Evolutionary conservation across 495 filamentous ascomycete species (phyloP).

Genomic region (Penicillium steckii): DNA sequence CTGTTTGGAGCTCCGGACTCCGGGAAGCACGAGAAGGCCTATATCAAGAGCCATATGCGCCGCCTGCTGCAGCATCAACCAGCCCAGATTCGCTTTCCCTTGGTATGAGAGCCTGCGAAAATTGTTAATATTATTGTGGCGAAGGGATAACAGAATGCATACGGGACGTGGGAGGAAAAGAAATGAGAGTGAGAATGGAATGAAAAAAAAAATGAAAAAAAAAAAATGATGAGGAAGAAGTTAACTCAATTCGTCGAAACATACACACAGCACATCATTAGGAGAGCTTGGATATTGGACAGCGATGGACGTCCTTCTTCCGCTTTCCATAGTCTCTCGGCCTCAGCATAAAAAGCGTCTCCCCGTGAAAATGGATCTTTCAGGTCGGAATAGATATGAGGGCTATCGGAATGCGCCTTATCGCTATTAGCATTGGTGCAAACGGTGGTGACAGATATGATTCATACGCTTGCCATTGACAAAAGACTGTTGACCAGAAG

Average conservation of each 20-base stretch:
- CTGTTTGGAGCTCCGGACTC: constrained; percentile 3
- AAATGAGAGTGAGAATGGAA: too few species aligned
- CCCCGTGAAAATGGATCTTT: constrained; percentile 31
- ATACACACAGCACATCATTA: constrained; percentile 38
- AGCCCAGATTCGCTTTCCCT: constrained; percentile 30
- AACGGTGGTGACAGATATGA: neutral
- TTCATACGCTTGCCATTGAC: constrained; percentile 40
- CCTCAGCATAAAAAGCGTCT: constrained; percentile 31
- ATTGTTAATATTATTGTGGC: constrained; percentile 11
- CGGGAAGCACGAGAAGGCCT: constrained; percentile 24
- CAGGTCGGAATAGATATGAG: constrained; percentile 39
- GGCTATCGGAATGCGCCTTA: constrained; percentile 47
- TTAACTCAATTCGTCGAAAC: constrained; percentile 17
- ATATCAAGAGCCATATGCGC: constrained; percentile 35
- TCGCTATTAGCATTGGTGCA: constrained; percentile 4
- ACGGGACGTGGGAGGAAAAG: too few species aligned
- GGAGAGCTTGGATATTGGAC: constrained; percentile 37
- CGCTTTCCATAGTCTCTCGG: constrained; percentile 33
- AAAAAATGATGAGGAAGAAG: neutral
- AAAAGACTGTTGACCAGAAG: constrained; percentile 42
- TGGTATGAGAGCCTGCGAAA: constrained; percentile 29
- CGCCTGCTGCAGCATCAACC: constrained; percentile 36
- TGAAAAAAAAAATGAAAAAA: too few species aligned
- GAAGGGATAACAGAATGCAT: too few species aligned
- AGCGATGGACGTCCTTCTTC: constrained; percentile 33